Conservation (phyloP, 2,329 filamentous ascomycete genomes). For the Aureobasidium uvarum region DNA sequence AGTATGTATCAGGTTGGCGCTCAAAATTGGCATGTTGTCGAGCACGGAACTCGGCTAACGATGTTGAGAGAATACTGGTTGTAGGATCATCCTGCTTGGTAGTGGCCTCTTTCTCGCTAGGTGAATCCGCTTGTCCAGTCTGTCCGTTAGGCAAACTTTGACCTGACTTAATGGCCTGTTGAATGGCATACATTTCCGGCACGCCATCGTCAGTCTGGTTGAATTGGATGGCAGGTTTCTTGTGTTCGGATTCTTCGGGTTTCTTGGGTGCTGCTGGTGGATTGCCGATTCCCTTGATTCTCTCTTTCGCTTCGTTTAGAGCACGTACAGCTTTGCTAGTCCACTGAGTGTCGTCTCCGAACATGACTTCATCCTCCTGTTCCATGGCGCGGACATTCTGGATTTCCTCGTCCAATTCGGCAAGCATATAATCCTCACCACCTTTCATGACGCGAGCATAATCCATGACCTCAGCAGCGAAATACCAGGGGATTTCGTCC, state of each 20-base stretch:
- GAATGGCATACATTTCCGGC: conserved; percentile 53
- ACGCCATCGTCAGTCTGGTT: conserved; percentile 48
- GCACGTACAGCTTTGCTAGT: conserved; percentile 76
- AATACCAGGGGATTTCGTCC: conserved; percentile 90
- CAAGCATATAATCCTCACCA: conserved; percentile 79
- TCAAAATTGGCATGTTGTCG: conserved; percentile 41
- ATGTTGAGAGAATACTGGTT: conserved; percentile 41
- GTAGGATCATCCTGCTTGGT: conserved; percentile 10
- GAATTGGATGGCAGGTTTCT: conserved; percentile 51
- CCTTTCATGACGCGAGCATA: conserved; percentile 96
- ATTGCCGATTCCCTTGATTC: conserved; percentile 65
- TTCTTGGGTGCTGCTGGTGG: conserved; percentile 56
- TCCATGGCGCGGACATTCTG: conserved; percentile 71
- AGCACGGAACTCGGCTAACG: conserved; percentile 48
- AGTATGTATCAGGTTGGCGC: conserved; percentile 60
- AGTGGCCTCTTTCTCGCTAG: not conserved
- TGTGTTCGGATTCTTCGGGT: conserved; percentile 46
- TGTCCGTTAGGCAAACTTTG: conserved; percentile 34
- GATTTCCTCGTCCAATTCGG: conserved; percentile 78
- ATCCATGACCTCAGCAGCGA: conserved; percentile 88
- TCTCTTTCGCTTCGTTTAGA: conserved; percentile 74
- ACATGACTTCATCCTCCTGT: conserved; percentile 85
- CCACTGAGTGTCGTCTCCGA: conserved; percentile 92
- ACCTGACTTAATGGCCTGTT: conserved; percentile 49
- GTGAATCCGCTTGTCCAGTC: conserved; percentile 14